Conservation (phyloP, 2,329 filamentous ascomycete species). For the Trichoderma sp. region DNA sequence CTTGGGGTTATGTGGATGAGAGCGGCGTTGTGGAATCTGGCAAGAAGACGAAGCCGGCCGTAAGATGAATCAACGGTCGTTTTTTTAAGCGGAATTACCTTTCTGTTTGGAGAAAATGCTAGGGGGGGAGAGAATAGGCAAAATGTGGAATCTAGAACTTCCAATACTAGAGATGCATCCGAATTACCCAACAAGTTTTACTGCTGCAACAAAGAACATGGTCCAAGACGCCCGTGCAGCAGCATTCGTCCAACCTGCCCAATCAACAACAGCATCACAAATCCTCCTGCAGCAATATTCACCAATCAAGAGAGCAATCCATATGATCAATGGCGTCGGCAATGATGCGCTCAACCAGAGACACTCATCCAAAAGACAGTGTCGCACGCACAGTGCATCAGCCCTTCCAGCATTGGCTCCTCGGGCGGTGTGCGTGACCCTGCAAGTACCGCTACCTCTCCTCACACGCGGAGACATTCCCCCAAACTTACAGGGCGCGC, state of each 20-base stretch:
- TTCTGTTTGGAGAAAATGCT: neutral
- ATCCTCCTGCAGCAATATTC: neutral
- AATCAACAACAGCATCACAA: neutral
- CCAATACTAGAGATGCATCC: neutral
- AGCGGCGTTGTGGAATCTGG: neutral
- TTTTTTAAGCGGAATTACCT: neutral
- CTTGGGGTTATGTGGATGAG: neutral
- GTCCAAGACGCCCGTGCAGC: neutral
- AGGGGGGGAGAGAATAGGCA: neutral
- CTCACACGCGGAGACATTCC: conserved; percentile 2
- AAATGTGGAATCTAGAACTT: neutral
- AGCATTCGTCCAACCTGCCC: neutral
- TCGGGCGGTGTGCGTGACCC: conserved; percentile 17
- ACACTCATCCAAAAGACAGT: neutral
- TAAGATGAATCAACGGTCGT: neutral
- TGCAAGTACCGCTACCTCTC: conserved; percentile 14
- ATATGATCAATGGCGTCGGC: neutral
- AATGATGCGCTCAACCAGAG: neutral
- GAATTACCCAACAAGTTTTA: conserved; percentile 1
- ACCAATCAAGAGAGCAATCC: neutral
- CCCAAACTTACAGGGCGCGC: neutral
- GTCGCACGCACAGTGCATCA: neutral
- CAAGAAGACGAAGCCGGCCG: neutral
- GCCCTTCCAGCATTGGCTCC: neutral
- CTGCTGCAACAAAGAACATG: neutral